Evolutionary conservation across 352 stramenopile species (phyloP), one percentile per base, ranked within the genome.

Genomic region (Globisporangium takayamanum): DNA sequence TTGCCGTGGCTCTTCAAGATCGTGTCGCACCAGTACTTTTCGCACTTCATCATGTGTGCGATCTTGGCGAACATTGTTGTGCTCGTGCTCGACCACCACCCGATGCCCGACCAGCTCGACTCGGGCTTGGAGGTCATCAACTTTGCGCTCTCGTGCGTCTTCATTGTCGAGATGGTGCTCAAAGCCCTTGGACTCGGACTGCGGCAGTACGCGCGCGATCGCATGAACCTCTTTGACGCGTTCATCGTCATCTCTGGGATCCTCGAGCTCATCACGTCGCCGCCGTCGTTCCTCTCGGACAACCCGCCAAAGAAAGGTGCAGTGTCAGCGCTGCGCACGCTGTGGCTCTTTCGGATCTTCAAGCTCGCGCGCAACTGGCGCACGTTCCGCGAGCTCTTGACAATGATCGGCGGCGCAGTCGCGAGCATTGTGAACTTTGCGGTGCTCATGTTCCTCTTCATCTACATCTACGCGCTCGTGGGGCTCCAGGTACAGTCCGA

Each of bases 301-400:
- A 74, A 80, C 28, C 57, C 67, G 2, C 70, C 69, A 0, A 80
- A 80, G 45, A 89, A 87, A 56, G 83, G 79, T 5, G 74, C 74
- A 0, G 78, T 88, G 3, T 97, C 88, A 25, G 87, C 90, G 0
- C 67, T 98, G 18, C 73, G 92, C 5, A 94, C 86, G 3, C 92
- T 98, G 56, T 80, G 95, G 0, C 67, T 98, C 10, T 96, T 98
- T 55, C 76, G 93, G 25, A 78, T 98, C 20, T 97, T 99, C 61
- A 98, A 98, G 53, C 80, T 99, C 22, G 92, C 94, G 25, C 87
- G 90, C 22, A 73, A 93, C 45, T 98, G 94, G 96, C 80, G 85
- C 53, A 90, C 80, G 0, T 68, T 99, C 33, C 85, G 95, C n/a
- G 84, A 93, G 15, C 74, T 99, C 14, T 67, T 98, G 7, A 62